phyloP scores from a whole-genome alignment of 176 grass and related monocot genomes.

The Aegilops tauschii region DNA sequence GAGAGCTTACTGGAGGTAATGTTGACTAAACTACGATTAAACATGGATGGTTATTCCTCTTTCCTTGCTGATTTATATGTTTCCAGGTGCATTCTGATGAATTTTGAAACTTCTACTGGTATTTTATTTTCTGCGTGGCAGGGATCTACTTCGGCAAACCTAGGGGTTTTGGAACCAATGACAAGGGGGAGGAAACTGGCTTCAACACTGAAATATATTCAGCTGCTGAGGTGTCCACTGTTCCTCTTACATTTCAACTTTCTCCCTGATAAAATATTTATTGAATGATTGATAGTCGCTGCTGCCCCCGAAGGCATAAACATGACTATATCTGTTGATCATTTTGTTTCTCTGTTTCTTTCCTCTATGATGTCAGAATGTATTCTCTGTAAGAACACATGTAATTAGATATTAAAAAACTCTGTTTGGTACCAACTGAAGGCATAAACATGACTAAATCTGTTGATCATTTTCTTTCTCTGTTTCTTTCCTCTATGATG shows the following conservation, averaged over 20 bases:
- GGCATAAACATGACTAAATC: too few relatives aligned
- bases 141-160: slow-evolving; percentile 86
- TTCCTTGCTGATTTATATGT: neutral
- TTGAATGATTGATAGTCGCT: neutral
- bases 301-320: neutral
- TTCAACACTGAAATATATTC: slow-evolving; percentile 97
- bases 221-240: slow-evolving; percentile 54
- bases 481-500: too few relatives aligned
- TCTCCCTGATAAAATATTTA: neutral
- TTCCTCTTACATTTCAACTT: neutral
- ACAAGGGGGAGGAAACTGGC: slow-evolving; percentile 72
- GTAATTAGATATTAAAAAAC: too few relatives aligned
- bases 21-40: neutral
- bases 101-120: neutral
- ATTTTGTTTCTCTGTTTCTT: neutral
- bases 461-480: too few relatives aligned
- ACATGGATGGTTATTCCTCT: neutral
- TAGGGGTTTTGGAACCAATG: slow-evolving; percentile 91
- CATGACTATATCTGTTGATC: neutral
- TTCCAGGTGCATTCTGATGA: neutral
- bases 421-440: too few relatives aligned
- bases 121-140: neutral
- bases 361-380: neutral
- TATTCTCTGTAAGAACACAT: neutral
- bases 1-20: slow-evolving; percentile 94